Evolutionary conservation across 2,329 filamentous ascomycete genomes (phyloP).

Genomic region (Fusarium sp.): DNA sequence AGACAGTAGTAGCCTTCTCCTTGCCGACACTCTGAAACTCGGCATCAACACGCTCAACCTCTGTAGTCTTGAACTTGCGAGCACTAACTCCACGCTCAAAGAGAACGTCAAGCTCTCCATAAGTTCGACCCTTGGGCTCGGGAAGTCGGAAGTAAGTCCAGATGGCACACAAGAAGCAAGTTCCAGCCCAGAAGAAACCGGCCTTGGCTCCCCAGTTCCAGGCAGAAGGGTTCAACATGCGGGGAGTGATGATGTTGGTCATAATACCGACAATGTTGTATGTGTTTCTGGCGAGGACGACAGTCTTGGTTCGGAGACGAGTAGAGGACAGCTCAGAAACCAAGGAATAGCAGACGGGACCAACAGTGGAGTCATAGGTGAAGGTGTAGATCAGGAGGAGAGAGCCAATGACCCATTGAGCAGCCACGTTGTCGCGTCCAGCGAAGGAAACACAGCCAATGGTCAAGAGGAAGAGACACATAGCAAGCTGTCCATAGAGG

Average conservation of each 20-base stretch:
- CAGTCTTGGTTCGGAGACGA: conserved; percentile 62
- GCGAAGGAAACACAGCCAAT: conserved; percentile 70
- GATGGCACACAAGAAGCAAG: conserved; percentile 61
- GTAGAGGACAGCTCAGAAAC: conserved; percentile 70
- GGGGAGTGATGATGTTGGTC: conserved; percentile 62
- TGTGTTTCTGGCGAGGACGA: conserved; percentile 61
- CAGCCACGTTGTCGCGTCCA: conserved; percentile 60
- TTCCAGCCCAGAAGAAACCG: conserved; percentile 62
- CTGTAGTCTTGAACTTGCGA: conserved; percentile 57
- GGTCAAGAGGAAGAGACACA: conserved; percentile 58
- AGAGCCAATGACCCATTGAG: conserved; percentile 64
- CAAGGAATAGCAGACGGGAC: conserved; percentile 83
- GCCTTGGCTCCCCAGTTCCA: conserved; percentile 65
- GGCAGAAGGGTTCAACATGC: conserved; percentile 63
- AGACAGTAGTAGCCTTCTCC: conserved; percentile 41
- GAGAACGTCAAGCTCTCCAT: conserved; percentile 69
- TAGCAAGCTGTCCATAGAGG: conserved; percentile 64
- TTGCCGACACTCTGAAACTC: conserved; percentile 24
- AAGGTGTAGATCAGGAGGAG: conserved; percentile 62
- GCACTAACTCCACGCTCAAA: conserved; percentile 64
- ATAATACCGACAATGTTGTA: conserved; percentile 66
- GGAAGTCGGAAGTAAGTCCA: conserved; percentile 69
- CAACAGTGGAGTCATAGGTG: conserved; percentile 58
- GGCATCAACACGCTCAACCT: conserved; percentile 50
- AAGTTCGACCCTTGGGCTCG: conserved; percentile 68